Evolutionary conservation across 2,329 filamentous ascomycete species (phyloP), one percentile per base, ranked within the genome.

Genomic region (Penicillium decumbens): DNA sequence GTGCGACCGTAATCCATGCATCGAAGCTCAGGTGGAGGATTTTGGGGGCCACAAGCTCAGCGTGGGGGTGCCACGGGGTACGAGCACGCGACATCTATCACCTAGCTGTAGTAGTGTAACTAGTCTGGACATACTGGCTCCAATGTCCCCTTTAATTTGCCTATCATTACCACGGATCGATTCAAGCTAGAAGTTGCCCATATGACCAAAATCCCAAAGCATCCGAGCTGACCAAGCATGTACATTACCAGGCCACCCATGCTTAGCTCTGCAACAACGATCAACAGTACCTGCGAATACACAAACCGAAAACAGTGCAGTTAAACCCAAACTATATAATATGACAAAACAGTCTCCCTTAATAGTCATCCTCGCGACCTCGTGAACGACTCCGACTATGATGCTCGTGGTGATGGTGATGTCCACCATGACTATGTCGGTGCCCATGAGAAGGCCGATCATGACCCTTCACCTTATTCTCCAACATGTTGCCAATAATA

Each of bases 401-500:
- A 25, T 38, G 35, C 42, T 47, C 49, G 42, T 56, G 54, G 48
- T 65, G 58, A 33, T 57, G 58, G 45, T 60, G 62, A 39, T 58
- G 55, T 51, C 48, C 49, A 39, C 44, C 35, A 41, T 55, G 56
- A 3, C 47, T 32, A 20, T 51, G 50, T 20, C 54, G 58, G 41
- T 57, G 51, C 20, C 47, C 50, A 28, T 56, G 48, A 25, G 62
- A 52, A 41, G 53, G 40, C 8, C 52, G 48, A 57, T 72, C 72
- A 55, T 71, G 65, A 33, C 73, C 65, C 68, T 81, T 81, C 56
- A 71, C 56, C 57, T 78, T 76, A 56, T 82, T 75, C 57, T 81
- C 78, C 0, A 79, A 58, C 52, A 81, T 78, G 61, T 72, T 75
- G 1, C 81, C 81, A 2, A 78, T 47, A 40, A 84, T 72, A 0